Base-by-base conservation (phyloP, 2,329 filamentous ascomycete species). In the Exophiala sideris region DNA sequence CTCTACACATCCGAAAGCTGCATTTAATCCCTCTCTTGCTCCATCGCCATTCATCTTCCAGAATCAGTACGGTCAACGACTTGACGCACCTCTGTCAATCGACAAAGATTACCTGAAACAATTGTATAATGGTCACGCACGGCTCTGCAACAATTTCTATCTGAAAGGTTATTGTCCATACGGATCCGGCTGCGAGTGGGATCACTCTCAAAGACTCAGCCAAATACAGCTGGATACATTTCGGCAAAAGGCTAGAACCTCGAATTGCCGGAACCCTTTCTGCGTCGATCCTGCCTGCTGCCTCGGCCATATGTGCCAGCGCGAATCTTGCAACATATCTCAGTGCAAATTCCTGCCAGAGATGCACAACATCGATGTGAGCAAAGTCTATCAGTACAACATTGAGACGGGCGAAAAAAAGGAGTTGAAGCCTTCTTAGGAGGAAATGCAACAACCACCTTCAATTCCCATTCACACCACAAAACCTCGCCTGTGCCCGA, bases 61-160 rank as follows among this genome's bases (percentile, higher is more conserved):
- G 48, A 57, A 62, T 48, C 78, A 78, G 56, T 71, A 73, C 57
- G 80, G 80, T 34, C 80, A 84, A 63, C 80, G 82, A 50, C 73
- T 85, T 50, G 82, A 85, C 63, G 68, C 68, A 62, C 59, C 59
- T 3, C 73, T 67, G 61, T 73, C 62, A 62, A 74, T 67, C 70
- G 71, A 72, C 50, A 70, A 79, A 54, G 73, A 79, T 9, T 80
- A 82, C 56, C 71, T 84, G 40, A 51, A 58, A 38, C 41, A 45
- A 21, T 46, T 61, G 29, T 61, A 59, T 51, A 77, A 79, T 60
- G 83, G 83, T 68, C 80, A 79, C 65, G 66, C 83, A 56, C 84
- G 84, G 64, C 68, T 84, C 56, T 85, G 82, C 71, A 85, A 84
- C 64, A 77, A 81, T 54, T 76, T 81, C 64, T 84, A 79, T 63